Percentiles rank a stretch among this genome's conserved stretches.
phyloP scores from a whole-genome alignment of 1,284 basidiomycete genomes.

The Lentinula novae-zelandiae region DNA sequence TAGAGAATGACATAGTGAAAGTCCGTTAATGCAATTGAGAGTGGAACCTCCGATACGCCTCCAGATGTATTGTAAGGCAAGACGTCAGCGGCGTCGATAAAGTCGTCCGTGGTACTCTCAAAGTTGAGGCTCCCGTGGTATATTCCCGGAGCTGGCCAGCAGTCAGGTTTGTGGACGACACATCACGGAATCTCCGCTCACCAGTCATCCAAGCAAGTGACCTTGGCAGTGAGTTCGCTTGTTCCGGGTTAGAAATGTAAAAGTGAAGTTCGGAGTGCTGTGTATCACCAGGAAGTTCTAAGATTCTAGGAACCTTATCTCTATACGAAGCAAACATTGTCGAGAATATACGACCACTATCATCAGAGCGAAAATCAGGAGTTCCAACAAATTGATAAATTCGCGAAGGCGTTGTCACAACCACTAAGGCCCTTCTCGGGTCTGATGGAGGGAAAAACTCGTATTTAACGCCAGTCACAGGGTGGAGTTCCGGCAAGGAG shows the following conservation, averaged over 20 bases:
- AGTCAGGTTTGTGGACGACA: constrained; percentile 7
- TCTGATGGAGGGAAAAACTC: constrained; percentile 69
- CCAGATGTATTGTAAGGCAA: constrained; percentile 54
- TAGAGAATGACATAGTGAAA: constrained; percentile 93
- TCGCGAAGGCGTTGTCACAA: constrained; percentile 84
- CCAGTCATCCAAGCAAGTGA: constrained; percentile 89
- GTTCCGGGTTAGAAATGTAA: constrained; percentile 67
- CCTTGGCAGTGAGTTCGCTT: constrained; percentile 61
- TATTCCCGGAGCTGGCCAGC: constrained; percentile 66
- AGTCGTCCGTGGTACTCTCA: constrained; percentile 63
- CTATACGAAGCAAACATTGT: constrained; percentile 71
- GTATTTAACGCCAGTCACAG: constrained; percentile 81
- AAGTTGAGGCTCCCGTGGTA: constrained; percentile 81
- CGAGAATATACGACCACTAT: constrained; percentile 75
- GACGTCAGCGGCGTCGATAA: constrained; percentile 75
- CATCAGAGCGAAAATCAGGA: constrained; percentile 62
- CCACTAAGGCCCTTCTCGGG: constrained; percentile 60
- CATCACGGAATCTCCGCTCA: constrained; percentile 24
- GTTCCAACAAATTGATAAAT: constrained; percentile 89
- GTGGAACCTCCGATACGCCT: constrained; percentile 41
- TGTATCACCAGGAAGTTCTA: constrained; percentile 79
- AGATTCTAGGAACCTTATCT: constrained; percentile 82
- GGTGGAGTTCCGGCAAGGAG: constrained; percentile 73
- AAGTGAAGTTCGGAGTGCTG: constrained; percentile 77
- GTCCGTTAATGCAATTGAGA: constrained; percentile 84